These are phyloP conservation scores for Ascoidea rubescens DNA, from an alignment of 805 yeast species.

Conservation along the genomic window DNA sequence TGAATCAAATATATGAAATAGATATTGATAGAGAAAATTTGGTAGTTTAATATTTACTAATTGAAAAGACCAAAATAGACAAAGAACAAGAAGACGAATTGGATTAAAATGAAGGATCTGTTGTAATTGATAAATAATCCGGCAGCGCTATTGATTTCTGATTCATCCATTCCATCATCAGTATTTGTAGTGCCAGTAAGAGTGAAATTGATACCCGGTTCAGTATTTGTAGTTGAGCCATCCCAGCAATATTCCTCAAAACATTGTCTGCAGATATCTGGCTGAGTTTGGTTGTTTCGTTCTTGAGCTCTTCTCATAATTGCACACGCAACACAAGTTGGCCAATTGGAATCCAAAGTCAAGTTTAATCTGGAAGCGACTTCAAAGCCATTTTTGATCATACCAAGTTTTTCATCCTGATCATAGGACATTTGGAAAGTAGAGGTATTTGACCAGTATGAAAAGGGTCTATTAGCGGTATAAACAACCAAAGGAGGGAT, in stretches of 20 bases:
- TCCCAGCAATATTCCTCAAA: constrained; percentile 69
- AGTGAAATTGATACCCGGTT: not conserved
- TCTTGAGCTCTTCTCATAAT: constrained; percentile 68
- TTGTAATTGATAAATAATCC: no score
- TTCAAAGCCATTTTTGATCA: constrained; percentile 68
- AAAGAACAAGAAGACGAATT: no score
- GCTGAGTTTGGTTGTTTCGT: constrained; percentile 41
- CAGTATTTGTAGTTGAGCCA: constrained; percentile 21
- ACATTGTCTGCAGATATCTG: constrained; percentile 57
- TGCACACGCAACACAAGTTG: constrained; percentile 72
- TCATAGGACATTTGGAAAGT: constrained; percentile 54
- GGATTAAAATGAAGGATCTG: no score
- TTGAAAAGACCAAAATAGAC: no score
- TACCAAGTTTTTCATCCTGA: constrained; percentile 37
- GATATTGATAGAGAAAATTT: no score
- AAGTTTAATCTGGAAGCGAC: constrained; percentile 49
- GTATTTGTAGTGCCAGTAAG: not conserved
- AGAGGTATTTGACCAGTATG: constrained; percentile 55
- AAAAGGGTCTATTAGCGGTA: constrained; percentile 58
- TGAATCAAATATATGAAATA: no score
- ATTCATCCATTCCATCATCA: no score
- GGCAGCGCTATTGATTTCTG: no score
- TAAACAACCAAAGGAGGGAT: constrained; percentile 70
- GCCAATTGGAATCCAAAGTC: constrained; percentile 56
- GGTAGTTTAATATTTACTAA: no score